A percentile compares a stretch with the other conserved stretches of the same genome.
These are phyloP conservation scores for Wickerhamiella lipophila DNA, from an alignment of 805 yeast species.

Conservation along the genomic window DNA sequence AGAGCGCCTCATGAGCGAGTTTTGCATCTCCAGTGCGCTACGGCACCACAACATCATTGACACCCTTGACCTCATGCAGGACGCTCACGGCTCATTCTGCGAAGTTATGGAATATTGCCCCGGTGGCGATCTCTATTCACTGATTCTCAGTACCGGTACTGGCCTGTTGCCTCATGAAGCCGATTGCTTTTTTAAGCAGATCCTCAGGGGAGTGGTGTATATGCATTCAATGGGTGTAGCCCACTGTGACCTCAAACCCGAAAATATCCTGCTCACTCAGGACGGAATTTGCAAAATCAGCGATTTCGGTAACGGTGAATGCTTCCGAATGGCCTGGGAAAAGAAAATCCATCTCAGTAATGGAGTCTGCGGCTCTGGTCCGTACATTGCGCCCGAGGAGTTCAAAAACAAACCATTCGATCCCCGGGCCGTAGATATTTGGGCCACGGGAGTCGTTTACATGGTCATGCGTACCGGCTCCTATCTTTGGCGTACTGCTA, in stretches of 20 bases:
- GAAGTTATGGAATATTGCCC: slow-evolving; percentile 96
- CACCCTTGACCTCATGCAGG: slow-evolving; percentile 68
- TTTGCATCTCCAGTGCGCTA: slow-evolving; percentile 69
- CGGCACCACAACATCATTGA: slow-evolving; percentile 65
- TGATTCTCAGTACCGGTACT: slow-evolving; percentile 41
- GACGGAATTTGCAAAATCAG: slow-evolving; percentile 56
- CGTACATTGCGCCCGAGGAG: slow-evolving; percentile 90
- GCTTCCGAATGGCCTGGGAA: slow-evolving; percentile 86
- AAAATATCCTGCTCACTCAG: slow-evolving; percentile 59
- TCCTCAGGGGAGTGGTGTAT: slow-evolving; percentile 66
- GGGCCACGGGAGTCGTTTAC: slow-evolving; percentile 78
- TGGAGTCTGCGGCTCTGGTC: slow-evolving; percentile 81
- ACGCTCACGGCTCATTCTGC: slow-evolving; percentile 56
- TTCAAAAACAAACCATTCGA: slow-evolving; percentile 48
- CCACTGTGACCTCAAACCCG: slow-evolving; percentile 86
- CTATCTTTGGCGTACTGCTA: slow-evolving; percentile 80
- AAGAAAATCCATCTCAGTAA: slow-evolving; percentile 48
- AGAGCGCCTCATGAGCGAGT: slow-evolving; percentile 75
- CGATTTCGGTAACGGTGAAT: slow-evolving; percentile 87
- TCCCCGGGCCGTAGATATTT: slow-evolving; percentile 69
- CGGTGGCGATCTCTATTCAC: slow-evolving; percentile 63
- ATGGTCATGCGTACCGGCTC: slow-evolving; percentile 81
- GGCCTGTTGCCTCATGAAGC: slow-evolving; percentile 54
- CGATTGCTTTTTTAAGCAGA: slow-evolving; percentile 82
- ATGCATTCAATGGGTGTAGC: slow-evolving; percentile 90